Evolutionary conservation across 768 basidiomycete species (phyloP).

Genomic region (Tricholoma flavovirens): DNA sequence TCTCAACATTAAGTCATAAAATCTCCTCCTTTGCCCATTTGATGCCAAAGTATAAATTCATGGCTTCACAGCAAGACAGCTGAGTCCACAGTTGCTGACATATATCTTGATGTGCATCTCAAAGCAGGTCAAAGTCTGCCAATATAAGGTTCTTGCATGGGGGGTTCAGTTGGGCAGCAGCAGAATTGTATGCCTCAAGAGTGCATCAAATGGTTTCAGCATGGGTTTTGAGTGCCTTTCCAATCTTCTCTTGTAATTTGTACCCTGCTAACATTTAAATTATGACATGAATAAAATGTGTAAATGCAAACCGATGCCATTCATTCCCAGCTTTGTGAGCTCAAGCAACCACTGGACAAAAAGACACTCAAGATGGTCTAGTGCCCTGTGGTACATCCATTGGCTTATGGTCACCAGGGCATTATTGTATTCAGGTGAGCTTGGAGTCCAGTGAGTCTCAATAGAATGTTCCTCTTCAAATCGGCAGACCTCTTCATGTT

Average conservation of each 20-base stretch:
- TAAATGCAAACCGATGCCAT: slow-evolving; percentile 4
- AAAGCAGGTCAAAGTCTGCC: slow-evolving; percentile 2
- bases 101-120: neutral
- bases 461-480: slow-evolving; percentile 24
- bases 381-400: slow-evolving; percentile 20
- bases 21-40: slow-evolving; percentile 4
- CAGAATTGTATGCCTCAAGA: slow-evolving; percentile 25
- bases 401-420: slow-evolving; percentile 11
- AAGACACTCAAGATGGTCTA: slow-evolving; percentile 28
- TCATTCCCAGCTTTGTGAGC: slow-evolving; percentile 30
- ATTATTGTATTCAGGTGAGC: slow-evolving; percentile 18
- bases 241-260: slow-evolving; percentile 27
- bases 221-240: slow-evolving; percentile 24
- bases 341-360: slow-evolving; percentile 32
- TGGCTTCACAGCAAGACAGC: neutral
- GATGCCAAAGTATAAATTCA: neutral
- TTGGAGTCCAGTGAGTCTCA: slow-evolving; percentile 19
- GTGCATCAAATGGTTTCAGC: slow-evolving; percentile 27
- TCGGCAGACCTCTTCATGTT: slow-evolving; percentile 13
- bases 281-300: neutral
- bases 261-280: slow-evolving; percentile 22
- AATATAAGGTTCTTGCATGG: neutral
- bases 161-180: slow-evolving; percentile 13
- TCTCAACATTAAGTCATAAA: slow-evolving; percentile 1
- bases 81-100: slow-evolving; percentile 1